These are phyloP conservation scores for Litsea cubeba DNA, from an alignment of 164 flowering plant species.

Conservation along the genomic window DNA sequence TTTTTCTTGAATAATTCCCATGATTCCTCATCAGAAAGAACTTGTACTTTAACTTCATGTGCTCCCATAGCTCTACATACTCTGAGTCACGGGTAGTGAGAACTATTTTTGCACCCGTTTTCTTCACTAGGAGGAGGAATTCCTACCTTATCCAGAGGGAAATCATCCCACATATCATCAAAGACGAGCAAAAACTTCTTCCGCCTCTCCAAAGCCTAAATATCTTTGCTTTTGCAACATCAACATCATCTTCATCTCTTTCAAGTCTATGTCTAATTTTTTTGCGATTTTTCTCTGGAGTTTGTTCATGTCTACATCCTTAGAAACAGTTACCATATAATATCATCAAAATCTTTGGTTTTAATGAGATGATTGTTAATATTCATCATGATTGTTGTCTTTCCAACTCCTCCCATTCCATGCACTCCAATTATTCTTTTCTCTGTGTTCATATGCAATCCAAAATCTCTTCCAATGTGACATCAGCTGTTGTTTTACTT, in stretches of 20 bases:
- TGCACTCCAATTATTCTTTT: neutral
- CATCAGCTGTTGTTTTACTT: neutral
- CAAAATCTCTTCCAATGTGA: neutral
- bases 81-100: neutral
- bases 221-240: no score
- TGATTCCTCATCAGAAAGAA: neutral
- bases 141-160: neutral
- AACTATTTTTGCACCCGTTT: neutral
- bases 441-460: neutral
- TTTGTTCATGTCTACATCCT: neutral
- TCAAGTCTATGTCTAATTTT: neutral
- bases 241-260: neutral
- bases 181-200: neutral
- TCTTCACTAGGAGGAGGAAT: neutral
- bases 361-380: neutral
- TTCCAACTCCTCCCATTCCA: neutral
- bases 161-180: neutral
- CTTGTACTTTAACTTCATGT: neutral
- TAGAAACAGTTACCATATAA: neutral
- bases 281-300: neutral
- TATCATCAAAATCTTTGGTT: neutral
- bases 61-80: neutral
- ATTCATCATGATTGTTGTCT: neutral
- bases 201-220: neutral
- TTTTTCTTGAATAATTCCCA: neutral